Evolutionary conservation across 2,329 filamentous ascomycete genomes (phyloP).

Genomic region (Zasmidium cellare): DNA sequence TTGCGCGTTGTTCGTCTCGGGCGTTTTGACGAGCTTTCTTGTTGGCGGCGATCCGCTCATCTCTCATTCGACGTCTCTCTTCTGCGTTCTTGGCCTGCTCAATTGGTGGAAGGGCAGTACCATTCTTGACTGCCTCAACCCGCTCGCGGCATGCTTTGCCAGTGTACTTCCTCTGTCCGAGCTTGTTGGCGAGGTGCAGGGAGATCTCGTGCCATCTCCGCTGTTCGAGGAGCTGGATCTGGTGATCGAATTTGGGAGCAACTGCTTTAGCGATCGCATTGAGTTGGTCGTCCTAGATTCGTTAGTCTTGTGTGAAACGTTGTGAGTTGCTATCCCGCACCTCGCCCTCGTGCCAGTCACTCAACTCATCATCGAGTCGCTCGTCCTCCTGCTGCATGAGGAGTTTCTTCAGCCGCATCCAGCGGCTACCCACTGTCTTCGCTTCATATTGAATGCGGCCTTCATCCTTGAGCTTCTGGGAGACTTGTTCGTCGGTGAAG

Average conservation of each 20-base stretch:
- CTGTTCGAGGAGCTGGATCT: not conserved
- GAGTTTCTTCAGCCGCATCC: slow-evolving; percentile 45
- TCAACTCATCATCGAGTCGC: slow-evolving; percentile 47
- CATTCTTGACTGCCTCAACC: slow-evolving; percentile 41
- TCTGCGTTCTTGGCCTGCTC: slow-evolving; percentile 44
- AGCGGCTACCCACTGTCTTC: slow-evolving; percentile 52
- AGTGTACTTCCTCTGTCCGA: slow-evolving; percentile 42
- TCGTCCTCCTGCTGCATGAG: slow-evolving; percentile 46
- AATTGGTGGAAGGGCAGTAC: slow-evolving; percentile 47
- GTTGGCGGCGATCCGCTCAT: slow-evolving; percentile 28
- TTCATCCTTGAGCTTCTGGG: slow-evolving; percentile 42
- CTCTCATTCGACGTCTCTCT: slow-evolving; percentile 36
- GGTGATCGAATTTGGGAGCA: not conserved
- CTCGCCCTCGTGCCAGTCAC: slow-evolving; percentile 52
- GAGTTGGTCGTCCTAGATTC: slow-evolving; percentile 46
- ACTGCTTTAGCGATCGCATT: slow-evolving; percentile 41
- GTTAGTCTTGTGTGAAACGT: no score
- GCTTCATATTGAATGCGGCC: slow-evolving; percentile 45
- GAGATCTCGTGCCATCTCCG: slow-evolving; percentile 41
- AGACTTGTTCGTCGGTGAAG: slow-evolving; percentile 47
- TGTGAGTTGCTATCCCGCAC: slow-evolving; percentile 31
- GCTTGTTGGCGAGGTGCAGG: slow-evolving; percentile 41
- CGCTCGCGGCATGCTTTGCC: slow-evolving; percentile 48
- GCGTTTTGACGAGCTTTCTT: slow-evolving; percentile 24
- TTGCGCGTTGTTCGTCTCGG: not conserved